A percentile compares a stretch with the other conserved stretches of the same genome.
phyloP scores from a whole-genome alignment of 2,329 filamentous ascomycete species.

The Phaeosphaeria sp. region DNA sequence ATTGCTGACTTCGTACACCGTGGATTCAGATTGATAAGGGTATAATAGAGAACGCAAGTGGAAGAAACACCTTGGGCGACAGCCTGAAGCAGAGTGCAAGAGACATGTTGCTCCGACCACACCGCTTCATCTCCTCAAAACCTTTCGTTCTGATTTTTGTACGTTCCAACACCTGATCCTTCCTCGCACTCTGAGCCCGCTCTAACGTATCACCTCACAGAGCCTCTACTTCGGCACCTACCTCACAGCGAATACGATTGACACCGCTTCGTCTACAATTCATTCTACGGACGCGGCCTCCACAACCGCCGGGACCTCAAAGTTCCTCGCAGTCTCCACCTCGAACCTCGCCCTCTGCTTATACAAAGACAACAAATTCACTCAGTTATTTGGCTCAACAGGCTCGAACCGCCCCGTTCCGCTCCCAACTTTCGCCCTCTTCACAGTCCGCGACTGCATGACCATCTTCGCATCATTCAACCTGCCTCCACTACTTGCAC shows the following conservation, averaged over 20 bases:
- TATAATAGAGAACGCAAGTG: constrained; percentile 84
- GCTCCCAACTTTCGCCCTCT: constrained; percentile 75
- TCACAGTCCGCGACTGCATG: constrained; percentile 81
- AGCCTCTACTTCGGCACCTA: constrained; percentile 87
- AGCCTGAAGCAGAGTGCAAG: constrained; percentile 67
- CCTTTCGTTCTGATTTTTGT: constrained; percentile 71
- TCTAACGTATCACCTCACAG: constrained; percentile 31
- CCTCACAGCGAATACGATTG: constrained; percentile 83
- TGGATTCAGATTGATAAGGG: constrained; percentile 81
- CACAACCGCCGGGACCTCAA: constrained; percentile 76
- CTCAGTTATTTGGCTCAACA: constrained; percentile 74
- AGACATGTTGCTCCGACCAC: constrained; percentile 66
- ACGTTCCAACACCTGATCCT: constrained; percentile 14
- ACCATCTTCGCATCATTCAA: constrained; percentile 96
- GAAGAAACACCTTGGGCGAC: constrained; percentile 64
- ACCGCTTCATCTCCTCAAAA: constrained; percentile 66
- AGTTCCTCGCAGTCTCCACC: constrained; percentile 81
- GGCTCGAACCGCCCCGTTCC: constrained; percentile 63
- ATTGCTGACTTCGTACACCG: too few species aligned
- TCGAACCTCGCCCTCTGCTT: constrained; percentile 86
- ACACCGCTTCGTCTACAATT: constrained; percentile 76
- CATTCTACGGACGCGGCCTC: constrained; percentile 60
- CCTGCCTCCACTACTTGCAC: constrained; percentile 79
- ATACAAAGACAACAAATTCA: constrained; percentile 89
- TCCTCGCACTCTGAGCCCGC: not conserved